Evolutionary conservation across 1,284 basidiomycete genomes (phyloP).

Genomic region (Xerocomus minutiporus): DNA sequence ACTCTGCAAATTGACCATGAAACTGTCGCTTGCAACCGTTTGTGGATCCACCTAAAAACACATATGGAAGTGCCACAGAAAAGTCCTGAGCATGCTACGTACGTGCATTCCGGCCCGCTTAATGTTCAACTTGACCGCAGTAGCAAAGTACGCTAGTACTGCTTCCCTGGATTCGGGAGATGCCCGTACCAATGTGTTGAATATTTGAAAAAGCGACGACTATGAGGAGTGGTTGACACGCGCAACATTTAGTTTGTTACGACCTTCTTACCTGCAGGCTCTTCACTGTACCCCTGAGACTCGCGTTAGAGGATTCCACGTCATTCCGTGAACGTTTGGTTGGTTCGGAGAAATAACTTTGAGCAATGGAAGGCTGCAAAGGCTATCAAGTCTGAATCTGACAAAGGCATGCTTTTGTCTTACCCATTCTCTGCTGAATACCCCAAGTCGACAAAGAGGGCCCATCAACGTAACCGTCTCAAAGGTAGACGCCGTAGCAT

Average conservation of each 20-base stretch:
- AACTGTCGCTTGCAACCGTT: conserved; percentile 88
- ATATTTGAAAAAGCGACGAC: conserved; percentile 82
- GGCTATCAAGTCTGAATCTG: conserved; percentile 6
- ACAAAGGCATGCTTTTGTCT: conserved; percentile 31
- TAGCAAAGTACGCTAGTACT: conserved; percentile 81
- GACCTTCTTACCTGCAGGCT: conserved; percentile 62
- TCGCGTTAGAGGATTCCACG: conserved; percentile 80
- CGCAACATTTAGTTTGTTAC: conserved; percentile 1
- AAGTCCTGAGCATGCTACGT: conserved; percentile 3
- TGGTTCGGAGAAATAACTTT: conserved; percentile 80
- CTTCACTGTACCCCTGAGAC: conserved; percentile 76
- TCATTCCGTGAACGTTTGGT: conserved; percentile 71
- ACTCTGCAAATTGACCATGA: conserved; percentile 88
- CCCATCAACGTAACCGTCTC: conserved; percentile 72
- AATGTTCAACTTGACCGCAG: conserved; percentile 71
- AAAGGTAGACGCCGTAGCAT: conserved; percentile 56
- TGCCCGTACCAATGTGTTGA: conserved; percentile 84
- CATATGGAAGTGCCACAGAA: not conserved
- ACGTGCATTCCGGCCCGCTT: conserved; percentile 89
- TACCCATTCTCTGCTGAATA: conserved; percentile 87
- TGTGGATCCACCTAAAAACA: conserved; percentile 65
- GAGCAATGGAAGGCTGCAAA: conserved; percentile 67
- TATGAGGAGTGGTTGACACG: conserved; percentile 29
- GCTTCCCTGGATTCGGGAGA: conserved; percentile 77
- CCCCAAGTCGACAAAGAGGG: conserved; percentile 74